Base-by-base conservation (phyloP, 106 monocot genomes). In the Allium cepa region DNA sequence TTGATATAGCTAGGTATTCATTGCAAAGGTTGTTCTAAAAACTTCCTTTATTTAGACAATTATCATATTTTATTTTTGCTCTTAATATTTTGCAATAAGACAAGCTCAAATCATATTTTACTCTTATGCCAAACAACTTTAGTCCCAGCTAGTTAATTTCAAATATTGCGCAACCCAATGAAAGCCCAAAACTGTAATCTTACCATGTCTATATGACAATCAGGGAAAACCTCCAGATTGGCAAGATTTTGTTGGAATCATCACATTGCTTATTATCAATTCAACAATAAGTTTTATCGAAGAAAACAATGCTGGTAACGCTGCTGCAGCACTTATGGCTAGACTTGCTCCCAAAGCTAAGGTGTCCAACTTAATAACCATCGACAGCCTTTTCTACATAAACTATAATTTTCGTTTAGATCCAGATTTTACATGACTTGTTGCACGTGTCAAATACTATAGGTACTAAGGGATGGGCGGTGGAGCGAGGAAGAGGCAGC, bases 251-350 rank as follows among this genome's bases (percentile, higher is more conserved):
- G 77, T 94, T 11, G 94, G 94, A 18, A 91, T 94, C 47, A 68
- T 94, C 4, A 80, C 79, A 11, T 77, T 94, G 22, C 81, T 94
- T 10, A 69, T 94, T 12, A 90, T 94, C 76, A 94, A 94, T 77
- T 94, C 94, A 60, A 94, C 94, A 61, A 91, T 94, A 69, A 84
- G 84, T 74, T 94, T 94, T 72, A 88, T 91, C 9, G 89, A 89
- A 59, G 89, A 89, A 64, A 89, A 89, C 66, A 89, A 89, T 61
- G 89, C 89, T 9, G 89, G 89, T 48, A 89, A 89, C 56, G 89
- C 89, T 0, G 89, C 89, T 1, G 89, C 89, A 4, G 85, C 89
- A 3, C 82, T 89, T 68, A 89, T 89, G 89, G 89, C 89, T 28
- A 72, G 79, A 8, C 85, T 89, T 46, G 89, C 89, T 11, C 89